Base-by-base conservation (phyloP, 2,329 filamentous ascomycete species). In the Aspergillus arachidicola region DNA sequence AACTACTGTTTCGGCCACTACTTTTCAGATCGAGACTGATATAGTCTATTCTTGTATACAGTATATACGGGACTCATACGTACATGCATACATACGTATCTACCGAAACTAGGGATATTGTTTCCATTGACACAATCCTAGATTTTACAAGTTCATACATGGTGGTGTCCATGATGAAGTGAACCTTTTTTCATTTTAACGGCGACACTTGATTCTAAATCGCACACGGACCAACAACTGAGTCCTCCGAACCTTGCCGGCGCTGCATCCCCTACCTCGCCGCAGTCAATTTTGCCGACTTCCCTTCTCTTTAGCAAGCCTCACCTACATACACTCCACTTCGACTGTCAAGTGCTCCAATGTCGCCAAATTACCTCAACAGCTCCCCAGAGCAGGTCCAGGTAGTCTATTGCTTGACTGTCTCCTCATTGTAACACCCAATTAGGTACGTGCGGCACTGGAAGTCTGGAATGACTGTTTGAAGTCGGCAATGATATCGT, bases 401-500 rank as follows among this genome's bases (percentile, higher is more conserved):
- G 48, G 12, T 4, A 32, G 16, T 10, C 48, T 32, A 51, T 51
- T 4, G 28, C 3, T 6, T 6, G n/a, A n/a, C 28, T 5, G 11
- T 32, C 28, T 21, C n/a, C 16, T 34, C 16, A 30, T 32, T 51
- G 23, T 6, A 51, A 32, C 19, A 6, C 28, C 21, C 65, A 61
- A 61, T n/a, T 68, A 50, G 4, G 59, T 23, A 19, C 57, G 46
- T 9, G 59, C 57, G 56, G 70, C 71, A 60, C 67, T 68, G 11
- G 67, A 85, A 30, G 86, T 84, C 75, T 87, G 85, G 80, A 97
- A 96, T 0, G 92, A 91, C 83, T 97, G 94, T 79, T 94, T 90
- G 76, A 98, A 97, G 80, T 98, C 94, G 71, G 89, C 91, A 74
- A 97, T 95, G 73, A 98, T 97, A 75, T 98, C 94, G 81, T 97